Base-by-base conservation (phyloP, 2,329 filamentous ascomycete genomes). In the Berkeleyomyces basicola region DNA sequence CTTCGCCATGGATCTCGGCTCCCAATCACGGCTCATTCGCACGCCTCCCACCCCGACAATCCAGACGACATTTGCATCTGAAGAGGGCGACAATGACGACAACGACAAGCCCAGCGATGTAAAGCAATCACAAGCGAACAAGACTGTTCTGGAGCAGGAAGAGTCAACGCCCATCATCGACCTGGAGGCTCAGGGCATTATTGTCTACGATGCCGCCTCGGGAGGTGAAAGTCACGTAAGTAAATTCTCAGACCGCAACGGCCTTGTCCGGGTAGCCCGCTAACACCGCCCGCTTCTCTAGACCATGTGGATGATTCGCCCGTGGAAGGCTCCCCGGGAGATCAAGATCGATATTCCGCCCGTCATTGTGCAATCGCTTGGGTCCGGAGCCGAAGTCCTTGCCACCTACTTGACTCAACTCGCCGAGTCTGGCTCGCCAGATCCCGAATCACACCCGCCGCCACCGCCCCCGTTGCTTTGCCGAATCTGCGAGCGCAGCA, bases 221-320 rank as follows among this genome's bases (percentile, higher is more conserved):
- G 90, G 90, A 60, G 87, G 85, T 63, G 88, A 93, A 71, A 93
- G 89, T 70, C 92, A 97, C 78, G 90, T 95, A 81, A 78, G 88
- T 80, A 9, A 6, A 53, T 33, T 33, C 33, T 53, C 49, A 53
- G 7, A 11, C 42, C 10, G 9, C 42, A 49, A 49, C 10, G 31
- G 16, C 11, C 47, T 51, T 23, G 4, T 49, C 14, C 36, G 10
- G 31, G 7, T n/a, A 46, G 23, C 6, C 39, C 36, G 39, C 51
- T n/a, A 16, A 36, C 31, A 70, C 74, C 64, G 74, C 67, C 65
- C 57, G 58, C 65, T 64, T 67, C 69, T 3, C 31, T 58, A 96
- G 89, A 95, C 90, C 16, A 99, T 99, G 95, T 99, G 93, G 93
- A 99, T 99, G 90, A 83, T 99, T 68, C 88, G 93, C 67, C 93